Base-by-base conservation (phyloP, 768 basidiomycete species). In the Butyriboletus loyo region DNA sequence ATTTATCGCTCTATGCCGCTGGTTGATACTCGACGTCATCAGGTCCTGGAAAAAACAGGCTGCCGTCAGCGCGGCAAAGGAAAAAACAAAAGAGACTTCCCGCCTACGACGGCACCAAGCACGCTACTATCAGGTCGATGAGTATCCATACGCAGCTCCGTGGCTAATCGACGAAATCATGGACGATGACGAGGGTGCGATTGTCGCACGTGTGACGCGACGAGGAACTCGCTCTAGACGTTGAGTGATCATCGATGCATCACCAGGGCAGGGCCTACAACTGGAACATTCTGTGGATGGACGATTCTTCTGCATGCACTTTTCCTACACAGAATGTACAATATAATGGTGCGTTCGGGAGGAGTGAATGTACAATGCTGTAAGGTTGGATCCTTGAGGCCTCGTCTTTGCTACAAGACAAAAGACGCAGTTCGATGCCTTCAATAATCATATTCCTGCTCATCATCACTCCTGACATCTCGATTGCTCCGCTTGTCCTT, bases 41-140 rank as follows among this genome's bases (percentile, higher is more conserved):
- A 63, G 63, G 44, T 58, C 58, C 31, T 60, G 79, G 81, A 65
- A 62, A 48, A 38, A 46, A 43, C 49, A 57, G 37, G 34, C 35
- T 37, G 47, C 56, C 21, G 46, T 11, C 14, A 60, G 53, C 48
- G 49, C 53, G 35, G 52, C 52, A 36, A 62, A 55, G 38, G 58
- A 57, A 44, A 71, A 58, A 27, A 40, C 45, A 14, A 65, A 48
- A 44, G 57, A 59, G 10, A 19, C 30, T 10, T 5, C 53, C 17
- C 57, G 54, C 32, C 21, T 10, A 36, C 59, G 53, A 57, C 48
- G 58, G 10, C 53, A 49, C 48, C 57, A 37, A 39, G 24, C 45
- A 22, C 65, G 43, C 17, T 54, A 62, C 34, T 46, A 59, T 31
- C 42, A 50, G 0, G 22, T 37, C 7, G 56, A 50, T 5, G 64